Evolutionary conservation across 2,329 filamentous ascomycete species (phyloP).

Genomic region (Coniochaeta sp.): DNA sequence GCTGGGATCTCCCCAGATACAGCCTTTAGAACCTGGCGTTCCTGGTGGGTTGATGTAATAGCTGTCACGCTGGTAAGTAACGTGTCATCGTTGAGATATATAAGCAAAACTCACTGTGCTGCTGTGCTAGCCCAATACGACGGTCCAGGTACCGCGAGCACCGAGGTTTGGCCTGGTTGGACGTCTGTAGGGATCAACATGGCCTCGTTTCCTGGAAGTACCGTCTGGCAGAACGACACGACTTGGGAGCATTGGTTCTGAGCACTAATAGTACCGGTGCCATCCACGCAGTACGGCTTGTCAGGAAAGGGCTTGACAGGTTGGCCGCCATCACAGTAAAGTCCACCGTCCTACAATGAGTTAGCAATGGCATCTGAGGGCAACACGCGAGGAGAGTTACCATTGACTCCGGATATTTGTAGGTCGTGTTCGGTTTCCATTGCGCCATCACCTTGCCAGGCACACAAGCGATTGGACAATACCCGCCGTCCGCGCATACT

Average conservation of each 20-base stretch:
- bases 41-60: constrained; percentile 76
- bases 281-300: constrained; percentile 62
- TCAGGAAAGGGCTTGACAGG: constrained; percentile 62
- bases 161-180: constrained; percentile 30
- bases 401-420: constrained; percentile 64
- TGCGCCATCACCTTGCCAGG: constrained; percentile 70
- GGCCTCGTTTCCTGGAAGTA: constrained; percentile 70
- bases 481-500: constrained; percentile 56
- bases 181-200: constrained; percentile 78
- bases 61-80: constrained; percentile 28
- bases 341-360: constrained; percentile 56
- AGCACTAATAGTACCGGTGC: constrained; percentile 56
- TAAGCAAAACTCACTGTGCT: constrained; percentile 55
- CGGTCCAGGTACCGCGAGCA: constrained; percentile 61
- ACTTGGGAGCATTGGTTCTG: constrained; percentile 56
- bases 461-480: constrained; percentile 72
- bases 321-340: constrained; percentile 63
- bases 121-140: constrained; percentile 66
- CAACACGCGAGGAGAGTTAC: constrained; percentile 32
- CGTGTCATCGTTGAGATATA: not conserved
- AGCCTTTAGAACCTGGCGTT: constrained; percentile 45
- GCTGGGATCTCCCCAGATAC: constrained; percentile 60
- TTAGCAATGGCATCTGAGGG: not conserved
- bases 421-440: constrained; percentile 66
- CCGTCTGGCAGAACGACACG: constrained; percentile 72